A percentile compares a stretch with the other conserved stretches of the same genome.
phyloP scores from a whole-genome alignment of 2,329 filamentous ascomycete species.

The Colletotrichum ledebouriae region DNA sequence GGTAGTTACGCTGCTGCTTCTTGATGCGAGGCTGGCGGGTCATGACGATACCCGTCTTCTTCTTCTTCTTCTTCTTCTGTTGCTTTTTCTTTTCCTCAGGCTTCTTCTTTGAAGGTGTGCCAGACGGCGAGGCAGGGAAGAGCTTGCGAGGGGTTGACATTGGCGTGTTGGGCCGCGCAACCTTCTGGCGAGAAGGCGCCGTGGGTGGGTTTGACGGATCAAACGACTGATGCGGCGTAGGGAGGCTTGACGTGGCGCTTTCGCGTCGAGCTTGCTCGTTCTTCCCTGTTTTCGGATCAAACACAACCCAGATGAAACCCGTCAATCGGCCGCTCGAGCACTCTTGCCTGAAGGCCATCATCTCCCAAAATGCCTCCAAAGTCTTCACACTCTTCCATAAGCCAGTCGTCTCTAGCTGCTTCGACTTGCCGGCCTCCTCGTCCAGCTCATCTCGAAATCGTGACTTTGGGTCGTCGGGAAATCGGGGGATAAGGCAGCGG shows the following conservation, averaged over 20 bases:
- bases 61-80: constrained; percentile 60
- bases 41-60: constrained; percentile 71
- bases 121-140: constrained; percentile 44
- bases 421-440: constrained; percentile 77
- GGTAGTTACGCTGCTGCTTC: constrained; percentile 64
- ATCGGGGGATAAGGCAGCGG: constrained; percentile 87
- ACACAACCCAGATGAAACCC: constrained; percentile 94
- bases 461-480: constrained; percentile 95
- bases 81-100: constrained; percentile 48
- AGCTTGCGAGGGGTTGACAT: constrained; percentile 52
- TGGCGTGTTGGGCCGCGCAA: constrained; percentile 47
- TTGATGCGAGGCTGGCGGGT: constrained; percentile 76
- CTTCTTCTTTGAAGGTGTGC: constrained; percentile 51
- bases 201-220: constrained; percentile 43
- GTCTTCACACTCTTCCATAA: constrained; percentile 87
- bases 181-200: constrained; percentile 52
- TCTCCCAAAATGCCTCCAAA: constrained; percentile 96
- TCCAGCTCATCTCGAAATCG: constrained; percentile 91
- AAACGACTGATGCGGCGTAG: constrained; percentile 50
- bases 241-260: constrained; percentile 36
- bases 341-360: constrained; percentile 97
- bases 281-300: constrained; percentile 66
- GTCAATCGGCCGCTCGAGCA: constrained; percentile 93
- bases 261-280: constrained; percentile 15
- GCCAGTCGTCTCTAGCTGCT: constrained; percentile 68